A percentile compares a stretch with the other conserved stretches of the same genome.
Evolutionary conservation across 768 basidiomycete genomes (phyloP).

Genomic region (Astraeus odoratus): DNA sequence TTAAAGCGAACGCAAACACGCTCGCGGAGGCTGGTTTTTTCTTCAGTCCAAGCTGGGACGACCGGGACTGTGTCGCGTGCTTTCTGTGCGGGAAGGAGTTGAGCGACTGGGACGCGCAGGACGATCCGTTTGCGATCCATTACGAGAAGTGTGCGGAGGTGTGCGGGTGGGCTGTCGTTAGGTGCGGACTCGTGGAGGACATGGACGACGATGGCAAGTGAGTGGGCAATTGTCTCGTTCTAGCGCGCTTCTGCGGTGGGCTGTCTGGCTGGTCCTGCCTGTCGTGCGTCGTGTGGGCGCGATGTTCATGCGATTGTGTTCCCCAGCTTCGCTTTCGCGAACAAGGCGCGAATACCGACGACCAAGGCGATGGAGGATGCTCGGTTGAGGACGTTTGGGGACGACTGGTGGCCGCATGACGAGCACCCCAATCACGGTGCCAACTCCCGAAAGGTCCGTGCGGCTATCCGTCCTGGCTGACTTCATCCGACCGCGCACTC

Average conservation of each 20-base stretch:
- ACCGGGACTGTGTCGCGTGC: constrained; percentile 73
- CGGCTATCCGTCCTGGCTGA: neutral
- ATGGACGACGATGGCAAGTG: constrained; percentile 52
- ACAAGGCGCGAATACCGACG: constrained; percentile 57
- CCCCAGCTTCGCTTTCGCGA: constrained; percentile 50
- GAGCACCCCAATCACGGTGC: constrained; percentile 52
- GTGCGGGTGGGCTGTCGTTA: constrained; percentile 80
- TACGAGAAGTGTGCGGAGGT: constrained; percentile 52
- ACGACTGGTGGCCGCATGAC: constrained; percentile 79
- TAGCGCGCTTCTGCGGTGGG: too few relatives aligned
- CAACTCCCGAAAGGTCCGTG: constrained; percentile 57
- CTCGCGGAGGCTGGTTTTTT: constrained; percentile 91
- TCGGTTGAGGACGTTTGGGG: constrained; percentile 58
- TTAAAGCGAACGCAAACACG: constrained; percentile 61
- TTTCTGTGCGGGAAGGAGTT: constrained; percentile 80
- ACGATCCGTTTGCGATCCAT: constrained; percentile 86
- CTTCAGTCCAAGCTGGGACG: constrained; percentile 61
- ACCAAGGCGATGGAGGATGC: constrained; percentile 67
- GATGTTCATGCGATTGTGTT: constrained; percentile 2
- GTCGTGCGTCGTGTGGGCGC: neutral
- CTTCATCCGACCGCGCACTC: too few relatives aligned
- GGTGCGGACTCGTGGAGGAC: constrained; percentile 63
- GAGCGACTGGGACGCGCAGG: constrained; percentile 75
- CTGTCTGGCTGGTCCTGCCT: neutral
- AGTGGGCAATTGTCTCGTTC: constrained; percentile 12